phyloP scores from a whole-genome alignment of 345 rosid species.

The Rhodamnia rubescens region DNA sequence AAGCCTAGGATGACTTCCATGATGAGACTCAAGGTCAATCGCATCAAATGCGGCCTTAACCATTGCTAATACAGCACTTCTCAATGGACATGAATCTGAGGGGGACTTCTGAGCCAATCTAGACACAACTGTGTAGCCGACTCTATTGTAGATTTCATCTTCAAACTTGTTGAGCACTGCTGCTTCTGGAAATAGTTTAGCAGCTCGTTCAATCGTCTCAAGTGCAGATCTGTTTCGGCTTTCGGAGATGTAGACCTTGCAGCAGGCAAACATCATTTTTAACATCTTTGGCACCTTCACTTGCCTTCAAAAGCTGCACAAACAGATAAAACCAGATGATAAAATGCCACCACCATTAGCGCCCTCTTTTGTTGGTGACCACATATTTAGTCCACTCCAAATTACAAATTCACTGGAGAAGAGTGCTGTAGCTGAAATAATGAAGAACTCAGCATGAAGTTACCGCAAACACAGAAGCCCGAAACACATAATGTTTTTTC shows the following conservation, averaged over 20 bases:
- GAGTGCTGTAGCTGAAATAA: not conserved
- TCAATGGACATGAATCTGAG: conserved; percentile 25
- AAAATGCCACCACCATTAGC: not conserved
- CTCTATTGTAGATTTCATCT: conserved; percentile 65
- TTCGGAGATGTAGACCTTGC: conserved; percentile 83
- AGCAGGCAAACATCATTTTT: conserved; percentile 63
- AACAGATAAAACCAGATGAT: conserved; percentile 6
- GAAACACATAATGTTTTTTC: not conserved
- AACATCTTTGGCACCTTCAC: conserved; percentile 33
- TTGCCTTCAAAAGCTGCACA: conserved; percentile 15
- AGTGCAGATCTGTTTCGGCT: conserved; percentile 60
- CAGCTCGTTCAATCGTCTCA: conserved; percentile 55
- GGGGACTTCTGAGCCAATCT: conserved; percentile 17
- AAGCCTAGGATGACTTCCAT: conserved; percentile 80
- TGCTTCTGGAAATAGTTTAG: conserved; percentile 48
- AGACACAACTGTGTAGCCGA: conserved; percentile 75
- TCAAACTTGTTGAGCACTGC: conserved; percentile 75
- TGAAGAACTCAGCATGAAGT: not conserved
- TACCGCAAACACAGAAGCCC: not conserved
- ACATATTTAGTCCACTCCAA: not conserved
- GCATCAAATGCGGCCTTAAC: conserved; percentile 64
- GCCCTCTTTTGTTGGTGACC: not conserved
- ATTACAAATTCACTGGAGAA: not conserved
- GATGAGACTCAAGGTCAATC: conserved; percentile 51
- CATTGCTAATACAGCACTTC: conserved; percentile 57